Conservation (phyloP, 257 asterid species). For the Forsythia viridissima region DNA sequence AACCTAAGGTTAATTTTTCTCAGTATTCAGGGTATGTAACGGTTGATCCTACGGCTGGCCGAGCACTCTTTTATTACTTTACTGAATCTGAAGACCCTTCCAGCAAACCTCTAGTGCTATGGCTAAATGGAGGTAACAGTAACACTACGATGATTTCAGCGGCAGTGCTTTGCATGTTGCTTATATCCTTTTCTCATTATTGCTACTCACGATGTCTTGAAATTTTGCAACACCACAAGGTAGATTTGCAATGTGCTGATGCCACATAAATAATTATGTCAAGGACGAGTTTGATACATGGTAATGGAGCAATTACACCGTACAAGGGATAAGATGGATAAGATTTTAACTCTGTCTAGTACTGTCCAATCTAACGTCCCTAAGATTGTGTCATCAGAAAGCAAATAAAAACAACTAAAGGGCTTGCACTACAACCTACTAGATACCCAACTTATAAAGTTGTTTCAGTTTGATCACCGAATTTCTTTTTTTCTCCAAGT, state of each 20-base stretch:
- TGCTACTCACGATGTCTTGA: conserved; percentile 17
- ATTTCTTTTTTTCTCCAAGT: background rate
- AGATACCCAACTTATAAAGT: conserved; percentile 37
- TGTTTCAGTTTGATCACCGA: background rate
- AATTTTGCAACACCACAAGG: conserved; percentile 17
- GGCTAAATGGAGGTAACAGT: conserved; percentile 54
- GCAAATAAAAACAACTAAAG: no score
- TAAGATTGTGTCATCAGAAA: no score
- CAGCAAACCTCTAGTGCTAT: conserved; percentile 38
- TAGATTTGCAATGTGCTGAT: conserved; percentile 13
- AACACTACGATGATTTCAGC: background rate
- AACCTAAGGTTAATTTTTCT: conserved; percentile 35
- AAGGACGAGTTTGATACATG: background rate
- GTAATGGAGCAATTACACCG: conserved; percentile 10
- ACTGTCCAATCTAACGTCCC: no score
- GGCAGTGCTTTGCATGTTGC: conserved; percentile 37
- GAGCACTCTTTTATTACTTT: conserved; percentile 44
- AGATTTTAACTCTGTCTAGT: no score
- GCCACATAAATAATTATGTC: conserved; percentile 32
- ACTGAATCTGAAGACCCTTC: conserved; percentile 35
- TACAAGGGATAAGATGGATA: no score
- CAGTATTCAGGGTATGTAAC: conserved; percentile 49
- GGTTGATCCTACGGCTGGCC: conserved; percentile 37
- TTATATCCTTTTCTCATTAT: conserved; percentile 36
- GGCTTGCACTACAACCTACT: conserved; percentile 13